Conservation (phyloP, 306 rosid genomes). For the Abrus pulchellus region DNA sequence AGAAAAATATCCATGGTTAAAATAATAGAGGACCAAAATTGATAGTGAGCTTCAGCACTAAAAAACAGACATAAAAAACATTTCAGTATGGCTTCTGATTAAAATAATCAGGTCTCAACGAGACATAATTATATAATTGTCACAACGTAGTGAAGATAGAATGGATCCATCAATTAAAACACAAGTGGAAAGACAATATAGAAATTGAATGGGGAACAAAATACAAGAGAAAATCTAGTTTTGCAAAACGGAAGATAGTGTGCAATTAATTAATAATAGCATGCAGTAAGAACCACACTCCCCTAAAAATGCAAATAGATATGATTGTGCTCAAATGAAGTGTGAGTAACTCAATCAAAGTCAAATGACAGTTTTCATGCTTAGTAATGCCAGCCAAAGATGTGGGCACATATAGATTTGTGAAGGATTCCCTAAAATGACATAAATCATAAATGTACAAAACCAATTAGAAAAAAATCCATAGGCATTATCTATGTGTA, state of each 20-base stretch:
- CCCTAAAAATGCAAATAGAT: neutral
- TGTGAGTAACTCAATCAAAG: neutral
- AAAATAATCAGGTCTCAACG: too few relatives aligned
- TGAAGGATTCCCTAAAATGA: neutral
- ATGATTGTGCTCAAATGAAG: neutral
- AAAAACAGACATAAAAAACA: too few relatives aligned
- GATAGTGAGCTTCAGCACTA: too few relatives aligned
- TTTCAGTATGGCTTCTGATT: too few relatives aligned
- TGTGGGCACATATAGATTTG: neutral
- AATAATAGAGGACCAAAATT: too few relatives aligned
- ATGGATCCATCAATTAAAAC: too few relatives aligned
- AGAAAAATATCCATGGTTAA: too few relatives aligned
- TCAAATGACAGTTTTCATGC: neutral
- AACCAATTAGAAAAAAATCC: neutral
- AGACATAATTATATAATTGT: too few relatives aligned
- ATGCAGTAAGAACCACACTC: neutral
- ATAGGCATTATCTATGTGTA: too few relatives aligned
- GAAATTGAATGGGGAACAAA: neutral
- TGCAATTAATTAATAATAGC: neutral
- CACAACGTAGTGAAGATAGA: too few relatives aligned
- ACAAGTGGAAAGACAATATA: neutral
- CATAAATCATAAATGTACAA: neutral
- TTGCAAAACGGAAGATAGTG: neutral
- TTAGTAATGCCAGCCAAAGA: neutral
- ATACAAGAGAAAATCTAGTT: neutral